Conservation (phyloP, 305 asterid species). For the Andrographis paniculata region DNA sequence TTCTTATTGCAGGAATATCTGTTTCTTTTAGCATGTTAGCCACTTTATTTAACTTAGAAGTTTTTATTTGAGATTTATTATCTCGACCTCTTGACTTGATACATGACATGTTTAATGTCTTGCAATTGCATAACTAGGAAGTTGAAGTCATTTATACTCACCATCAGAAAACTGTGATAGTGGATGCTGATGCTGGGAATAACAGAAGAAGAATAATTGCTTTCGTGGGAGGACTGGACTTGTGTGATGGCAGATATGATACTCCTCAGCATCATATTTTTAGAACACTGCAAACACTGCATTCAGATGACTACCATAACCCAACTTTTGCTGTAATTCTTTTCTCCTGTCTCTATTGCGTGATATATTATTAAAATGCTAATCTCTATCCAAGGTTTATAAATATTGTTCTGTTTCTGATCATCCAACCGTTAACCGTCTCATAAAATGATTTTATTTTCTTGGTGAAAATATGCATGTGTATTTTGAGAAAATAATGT, state of each 20-base stretch:
- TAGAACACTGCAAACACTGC: constrained; percentile 62
- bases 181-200: constrained; percentile 94
- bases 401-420: constrained; percentile 1
- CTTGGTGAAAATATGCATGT: not conserved
- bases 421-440: not conserved
- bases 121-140: constrained; percentile 53
- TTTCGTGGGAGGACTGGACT: constrained; percentile 92
- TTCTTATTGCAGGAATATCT: no score
- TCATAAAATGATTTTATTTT: not conserved
- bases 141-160: constrained; percentile 92
- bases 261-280: constrained; percentile 74
- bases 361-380: not conserved
- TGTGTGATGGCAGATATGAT: constrained; percentile 95
- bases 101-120: constrained; percentile 13
- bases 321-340: constrained; percentile 72
- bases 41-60: no score
- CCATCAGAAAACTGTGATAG: constrained; percentile 95
- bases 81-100: constrained; percentile 2
- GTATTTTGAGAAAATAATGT: not conserved
- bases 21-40: no score
- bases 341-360: constrained; percentile 11
- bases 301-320: constrained; percentile 89
- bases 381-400: constrained; percentile 3
- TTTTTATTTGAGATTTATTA: no score
- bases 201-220: constrained; percentile 66